Evolutionary conservation across 2,329 filamentous ascomycete species (phyloP).

Genomic region (Botrytis medusae): DNA sequence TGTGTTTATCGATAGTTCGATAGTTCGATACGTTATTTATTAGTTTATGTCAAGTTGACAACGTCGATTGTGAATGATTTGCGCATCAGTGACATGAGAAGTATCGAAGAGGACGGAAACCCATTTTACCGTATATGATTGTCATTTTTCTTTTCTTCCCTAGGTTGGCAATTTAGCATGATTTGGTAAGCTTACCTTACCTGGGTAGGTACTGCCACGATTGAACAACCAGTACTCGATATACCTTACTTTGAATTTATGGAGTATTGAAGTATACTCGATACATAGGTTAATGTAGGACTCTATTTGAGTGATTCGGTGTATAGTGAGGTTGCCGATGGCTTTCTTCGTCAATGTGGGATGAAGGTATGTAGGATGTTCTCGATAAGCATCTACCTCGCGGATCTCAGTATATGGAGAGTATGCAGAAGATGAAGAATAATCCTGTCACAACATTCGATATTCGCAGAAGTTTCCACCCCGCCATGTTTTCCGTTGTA

Average conservation of each 20-base stretch:
- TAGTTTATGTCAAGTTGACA: background rate
- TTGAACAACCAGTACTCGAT: background rate
- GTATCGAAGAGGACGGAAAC: background rate
- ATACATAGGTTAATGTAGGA: background rate
- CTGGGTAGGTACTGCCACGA: background rate
- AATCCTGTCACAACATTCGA: background rate
- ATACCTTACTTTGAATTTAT: background rate
- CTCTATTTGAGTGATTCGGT: background rate
- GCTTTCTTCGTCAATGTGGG: background rate
- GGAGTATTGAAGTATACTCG: background rate
- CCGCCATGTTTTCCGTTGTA: background rate
- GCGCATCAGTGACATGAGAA: background rate
- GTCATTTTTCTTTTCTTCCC: background rate
- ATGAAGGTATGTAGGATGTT: too few species aligned
- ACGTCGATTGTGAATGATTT: background rate
- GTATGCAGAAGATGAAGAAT: background rate
- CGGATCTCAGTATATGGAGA: background rate
- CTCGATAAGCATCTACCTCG: too few species aligned
- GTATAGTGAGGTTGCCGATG: background rate
- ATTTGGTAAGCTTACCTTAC: background rate
- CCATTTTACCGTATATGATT: background rate
- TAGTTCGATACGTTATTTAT: background rate
- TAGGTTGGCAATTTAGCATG: background rate
- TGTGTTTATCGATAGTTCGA: background rate
- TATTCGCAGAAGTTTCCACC: background rate